Percentiles rank a stretch among this genome's conserved stretches.
phyloP scores from a whole-genome alignment of 2,329 filamentous ascomycete genomes.

The Cercospora canescens region DNA sequence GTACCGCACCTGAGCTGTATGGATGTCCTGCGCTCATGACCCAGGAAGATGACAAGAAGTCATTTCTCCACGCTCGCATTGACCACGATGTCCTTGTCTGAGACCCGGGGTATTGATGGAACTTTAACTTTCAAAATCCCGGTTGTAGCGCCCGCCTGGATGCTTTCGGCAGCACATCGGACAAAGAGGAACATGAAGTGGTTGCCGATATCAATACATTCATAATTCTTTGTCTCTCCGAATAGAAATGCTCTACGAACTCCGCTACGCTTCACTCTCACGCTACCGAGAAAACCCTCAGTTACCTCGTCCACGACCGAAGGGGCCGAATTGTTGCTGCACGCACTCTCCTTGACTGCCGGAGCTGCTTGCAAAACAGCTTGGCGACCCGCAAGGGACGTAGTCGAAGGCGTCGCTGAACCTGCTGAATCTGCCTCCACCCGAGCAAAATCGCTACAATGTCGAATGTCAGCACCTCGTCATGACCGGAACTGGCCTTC shows the following conservation, averaged over 20 bases:
- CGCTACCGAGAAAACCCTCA: neutral
- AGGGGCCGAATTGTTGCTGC: neutral
- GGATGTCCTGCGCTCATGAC: neutral
- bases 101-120: neutral
- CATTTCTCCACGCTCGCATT: neutral
- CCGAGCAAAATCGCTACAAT: neutral
- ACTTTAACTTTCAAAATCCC: conserved; percentile 4
- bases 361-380: conserved; percentile 12
- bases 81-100: conserved; percentile 8
- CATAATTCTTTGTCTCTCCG: neutral
- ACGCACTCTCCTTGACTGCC: conserved; percentile 12
- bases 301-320: neutral
- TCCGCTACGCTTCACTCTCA: neutral
- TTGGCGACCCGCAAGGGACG: neutral
- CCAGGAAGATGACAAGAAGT: neutral
- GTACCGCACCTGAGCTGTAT: neutral
- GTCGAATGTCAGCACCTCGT: neutral
- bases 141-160: neutral
- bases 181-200: neutral
- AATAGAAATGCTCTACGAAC: neutral
- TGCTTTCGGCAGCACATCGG: neutral
- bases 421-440: neutral
- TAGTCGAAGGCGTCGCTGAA: neutral
- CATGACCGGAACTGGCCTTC: neutral
- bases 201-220: neutral